Percentiles rank a stretch among this genome's conserved stretches.
phyloP scores from a whole-genome alignment of 1,139 yeast genomes.

The Hemisphaericaspora xylofermentans region DNA sequence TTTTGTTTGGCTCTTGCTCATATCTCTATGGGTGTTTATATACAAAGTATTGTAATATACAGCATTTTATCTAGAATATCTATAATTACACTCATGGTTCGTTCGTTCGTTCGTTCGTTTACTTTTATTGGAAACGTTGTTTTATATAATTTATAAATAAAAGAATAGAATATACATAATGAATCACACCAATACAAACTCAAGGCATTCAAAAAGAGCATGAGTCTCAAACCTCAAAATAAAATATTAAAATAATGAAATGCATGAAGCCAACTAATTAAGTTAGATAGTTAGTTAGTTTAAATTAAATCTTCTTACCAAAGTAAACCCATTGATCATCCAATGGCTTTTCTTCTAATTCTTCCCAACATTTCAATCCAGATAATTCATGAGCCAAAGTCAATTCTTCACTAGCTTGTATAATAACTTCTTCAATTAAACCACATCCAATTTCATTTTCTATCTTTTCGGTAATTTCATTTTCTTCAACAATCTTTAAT shows the following conservation, averaged over 20 bases:
- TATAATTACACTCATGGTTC: neutral
- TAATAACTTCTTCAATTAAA: constrained; percentile 75
- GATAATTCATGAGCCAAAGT: constrained; percentile 67
- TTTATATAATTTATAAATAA: constrained; percentile 4
- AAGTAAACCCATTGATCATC: constrained; percentile 75
- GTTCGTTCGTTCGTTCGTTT: neutral
- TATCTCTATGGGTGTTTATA: neutral
- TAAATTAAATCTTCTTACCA: constrained; percentile 53
- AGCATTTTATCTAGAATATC: too few relatives aligned
- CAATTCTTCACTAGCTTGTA: constrained; percentile 84
- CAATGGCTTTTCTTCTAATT: constrained; percentile 65
- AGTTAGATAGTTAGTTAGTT: neutral
- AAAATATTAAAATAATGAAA: too few relatives aligned
- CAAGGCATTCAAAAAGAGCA: neutral
- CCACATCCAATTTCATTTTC: constrained; percentile 81
- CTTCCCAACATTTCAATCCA: constrained; percentile 67
- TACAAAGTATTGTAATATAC: constrained; percentile 1
- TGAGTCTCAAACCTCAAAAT: neutral
- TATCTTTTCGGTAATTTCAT: constrained; percentile 64
- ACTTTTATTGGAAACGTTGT: constrained; percentile 1
- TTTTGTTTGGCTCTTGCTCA: neutral
- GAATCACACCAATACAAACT: neutral
- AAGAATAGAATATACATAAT: neutral
- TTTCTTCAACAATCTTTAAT: constrained; percentile 61
- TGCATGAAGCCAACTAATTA: too few relatives aligned